These are phyloP conservation scores for Dalbergia cochinchinensis DNA, from an alignment of 306 rosid genomes.

Conservation along the genomic window DNA sequence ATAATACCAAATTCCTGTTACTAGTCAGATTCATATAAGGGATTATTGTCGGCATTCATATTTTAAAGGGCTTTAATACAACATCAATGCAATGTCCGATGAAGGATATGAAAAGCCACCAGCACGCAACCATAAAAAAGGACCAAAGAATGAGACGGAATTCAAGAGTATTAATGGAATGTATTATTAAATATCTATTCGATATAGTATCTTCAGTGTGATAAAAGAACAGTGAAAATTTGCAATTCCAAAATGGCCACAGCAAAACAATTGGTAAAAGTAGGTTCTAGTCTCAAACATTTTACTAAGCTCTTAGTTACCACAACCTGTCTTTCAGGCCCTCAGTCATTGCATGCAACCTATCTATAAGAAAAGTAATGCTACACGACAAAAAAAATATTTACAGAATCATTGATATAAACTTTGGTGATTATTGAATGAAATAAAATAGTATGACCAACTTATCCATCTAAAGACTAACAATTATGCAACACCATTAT, in stretches of 20 bases:
- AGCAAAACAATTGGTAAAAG: background rate
- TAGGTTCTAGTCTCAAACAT: background rate
- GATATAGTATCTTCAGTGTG: background rate
- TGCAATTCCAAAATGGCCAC: background rate
- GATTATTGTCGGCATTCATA: background rate
- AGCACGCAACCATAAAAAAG: background rate
- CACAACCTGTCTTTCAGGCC: background rate
- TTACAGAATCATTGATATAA: too few relatives aligned
- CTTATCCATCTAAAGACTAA: too few relatives aligned
- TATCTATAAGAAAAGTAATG: too few relatives aligned
- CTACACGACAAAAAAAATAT: too few relatives aligned
- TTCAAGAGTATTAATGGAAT: background rate
- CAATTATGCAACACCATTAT: too few relatives aligned
- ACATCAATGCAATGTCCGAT: background rate
- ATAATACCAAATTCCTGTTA: slow-evolving; percentile 1
- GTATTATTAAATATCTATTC: background rate
- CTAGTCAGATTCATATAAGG: background rate
- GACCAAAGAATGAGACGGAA: background rate
- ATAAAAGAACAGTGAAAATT: background rate
- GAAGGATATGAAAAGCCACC: background rate
- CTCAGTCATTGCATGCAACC: background rate
- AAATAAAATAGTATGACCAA: too few relatives aligned
- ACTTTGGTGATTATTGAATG: too few relatives aligned
- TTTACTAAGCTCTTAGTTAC: background rate
- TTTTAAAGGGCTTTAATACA: background rate